phyloP scores from a whole-genome alignment of 306 rosid species.

The Delonix regia region DNA sequence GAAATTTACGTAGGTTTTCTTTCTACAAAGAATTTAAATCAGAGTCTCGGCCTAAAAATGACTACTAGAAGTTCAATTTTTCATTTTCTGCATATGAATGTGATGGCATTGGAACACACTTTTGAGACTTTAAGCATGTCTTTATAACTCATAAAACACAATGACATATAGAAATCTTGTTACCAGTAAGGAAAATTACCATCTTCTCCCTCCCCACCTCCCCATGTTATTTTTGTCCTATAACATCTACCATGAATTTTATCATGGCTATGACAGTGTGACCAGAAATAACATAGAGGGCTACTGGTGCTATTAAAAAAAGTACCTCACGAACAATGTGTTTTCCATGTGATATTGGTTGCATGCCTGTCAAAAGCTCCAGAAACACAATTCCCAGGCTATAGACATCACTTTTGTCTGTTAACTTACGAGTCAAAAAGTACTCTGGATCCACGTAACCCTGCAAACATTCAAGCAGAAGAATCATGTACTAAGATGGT shows the following conservation, averaged over 20 bases:
- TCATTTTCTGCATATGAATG: not conserved
- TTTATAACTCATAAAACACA: not conserved
- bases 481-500: not conserved
- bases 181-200: too few species aligned
- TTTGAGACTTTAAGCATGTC: not conserved
- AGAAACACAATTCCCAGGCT: conserved; percentile 78
- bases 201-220: not conserved
- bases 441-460: conserved; percentile 87
- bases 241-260: not conserved
- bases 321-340: conserved; percentile 82
- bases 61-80: not conserved
- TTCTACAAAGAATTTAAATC: too few species aligned
- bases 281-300: not conserved
- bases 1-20: too few species aligned
- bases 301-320: not conserved
- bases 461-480: conserved; percentile 44
- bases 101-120: not conserved
- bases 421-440: conserved; percentile 69
- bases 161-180: too few species aligned
- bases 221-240: not conserved
- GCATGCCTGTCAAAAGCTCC: conserved; percentile 71
- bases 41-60: too few species aligned
- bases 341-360: conserved; percentile 76
- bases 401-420: conserved; percentile 82
- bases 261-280: not conserved